Evolutionary conservation across 1,139 yeast species (phyloP).

Genomic region (Lodderomyces theae): DNA sequence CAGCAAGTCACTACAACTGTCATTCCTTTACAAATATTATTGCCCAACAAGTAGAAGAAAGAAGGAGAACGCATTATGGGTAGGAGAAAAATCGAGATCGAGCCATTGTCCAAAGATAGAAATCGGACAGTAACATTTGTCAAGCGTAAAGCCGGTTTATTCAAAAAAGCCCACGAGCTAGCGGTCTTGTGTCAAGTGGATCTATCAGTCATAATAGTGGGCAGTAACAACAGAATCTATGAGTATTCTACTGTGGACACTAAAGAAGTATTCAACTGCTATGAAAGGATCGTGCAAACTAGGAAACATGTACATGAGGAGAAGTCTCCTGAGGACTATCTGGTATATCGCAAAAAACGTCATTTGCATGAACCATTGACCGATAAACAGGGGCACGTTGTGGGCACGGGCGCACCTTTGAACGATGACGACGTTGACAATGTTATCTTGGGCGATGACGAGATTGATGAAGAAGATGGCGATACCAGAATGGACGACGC

Average conservation of each 20-base stretch:
- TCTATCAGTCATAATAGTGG: slow-evolving; percentile 83
- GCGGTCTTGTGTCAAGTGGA: slow-evolving; percentile 92
- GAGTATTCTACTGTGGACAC: slow-evolving; percentile 79
- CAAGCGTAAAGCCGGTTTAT: slow-evolving; percentile 90
- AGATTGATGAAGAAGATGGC: slow-evolving; percentile 22
- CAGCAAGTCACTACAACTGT: too few species aligned
- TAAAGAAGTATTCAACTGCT: slow-evolving; percentile 56
- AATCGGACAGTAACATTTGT: slow-evolving; percentile 87
- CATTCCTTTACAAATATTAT: too few species aligned
- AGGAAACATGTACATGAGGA: slow-evolving; percentile 46
- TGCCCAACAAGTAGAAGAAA: too few species aligned
- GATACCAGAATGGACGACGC: slow-evolving; percentile 29
- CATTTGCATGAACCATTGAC: slow-evolving; percentile 19
- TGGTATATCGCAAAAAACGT: slow-evolving; percentile 39
- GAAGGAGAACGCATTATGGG: slow-evolving; percentile 64
- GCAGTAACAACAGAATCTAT: slow-evolving; percentile 76
- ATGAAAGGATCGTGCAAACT: slow-evolving; percentile 30
- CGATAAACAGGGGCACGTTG: slow-evolving; percentile 14
- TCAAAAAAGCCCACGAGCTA: slow-evolving; percentile 93
- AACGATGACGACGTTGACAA: slow-evolving; percentile 16
- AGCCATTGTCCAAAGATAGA: slow-evolving; percentile 87
- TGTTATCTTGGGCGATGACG: slow-evolving; percentile 9
- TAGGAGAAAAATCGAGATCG: slow-evolving; percentile 91
- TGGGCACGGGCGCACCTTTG: slow-evolving; percentile 9
- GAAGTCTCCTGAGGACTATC: slow-evolving; percentile 61